Percentiles rank a stretch among this genome's conserved stretches.
These are phyloP conservation scores for Neofusicoccum sp. DNA, from an alignment of 2,329 filamentous ascomycete genomes.

Conservation along the genomic window DNA sequence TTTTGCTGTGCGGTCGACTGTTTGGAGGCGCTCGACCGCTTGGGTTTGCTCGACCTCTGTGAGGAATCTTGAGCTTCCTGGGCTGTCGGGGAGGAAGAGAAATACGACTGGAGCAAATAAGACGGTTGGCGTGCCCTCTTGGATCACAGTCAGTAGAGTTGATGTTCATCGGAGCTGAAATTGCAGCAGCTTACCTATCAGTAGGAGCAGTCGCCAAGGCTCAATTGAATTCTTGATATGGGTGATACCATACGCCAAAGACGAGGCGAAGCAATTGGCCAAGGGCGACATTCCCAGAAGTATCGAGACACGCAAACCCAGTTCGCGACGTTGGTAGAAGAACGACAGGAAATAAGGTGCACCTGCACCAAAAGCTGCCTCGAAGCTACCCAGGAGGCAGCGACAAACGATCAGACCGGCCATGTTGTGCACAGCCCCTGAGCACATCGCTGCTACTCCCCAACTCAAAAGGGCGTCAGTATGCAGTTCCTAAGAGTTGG, in stretches of 20 bases:
- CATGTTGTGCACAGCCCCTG: constrained; percentile 1
- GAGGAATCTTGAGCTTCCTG: constrained; percentile 30
- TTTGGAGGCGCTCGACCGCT: constrained; percentile 43
- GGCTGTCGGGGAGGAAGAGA: constrained; percentile 33
- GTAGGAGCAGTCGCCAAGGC: constrained; percentile 33
- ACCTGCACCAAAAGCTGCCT: constrained; percentile 23
- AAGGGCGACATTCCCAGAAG: constrained; percentile 32
- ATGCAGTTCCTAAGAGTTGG: not conserved
- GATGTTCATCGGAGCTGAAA: too few relatives aligned
- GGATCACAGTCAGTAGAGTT: not conserved
- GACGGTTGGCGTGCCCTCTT: constrained; percentile 31
- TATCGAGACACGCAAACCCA: constrained; percentile 30
- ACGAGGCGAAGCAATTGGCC: constrained; percentile 35
- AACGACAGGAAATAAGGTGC: constrained; percentile 33
- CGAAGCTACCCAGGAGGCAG: constrained; percentile 30
- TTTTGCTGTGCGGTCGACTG: constrained; percentile 31
- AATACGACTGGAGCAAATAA: constrained; percentile 29
- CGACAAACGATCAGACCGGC: constrained; percentile 8
- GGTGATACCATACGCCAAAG: constrained; percentile 36
- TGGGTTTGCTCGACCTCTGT: constrained; percentile 27
- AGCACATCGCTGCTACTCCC: constrained; percentile 23
- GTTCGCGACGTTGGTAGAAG: constrained; percentile 35
- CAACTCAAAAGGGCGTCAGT: constrained; percentile 13
- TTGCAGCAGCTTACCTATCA: constrained; percentile 26
- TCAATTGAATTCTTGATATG: constrained; percentile 27